These are phyloP conservation scores for Alternaria consortialis DNA, from an alignment of 2,329 filamentous ascomycete species.

Conservation along the genomic window DNA sequence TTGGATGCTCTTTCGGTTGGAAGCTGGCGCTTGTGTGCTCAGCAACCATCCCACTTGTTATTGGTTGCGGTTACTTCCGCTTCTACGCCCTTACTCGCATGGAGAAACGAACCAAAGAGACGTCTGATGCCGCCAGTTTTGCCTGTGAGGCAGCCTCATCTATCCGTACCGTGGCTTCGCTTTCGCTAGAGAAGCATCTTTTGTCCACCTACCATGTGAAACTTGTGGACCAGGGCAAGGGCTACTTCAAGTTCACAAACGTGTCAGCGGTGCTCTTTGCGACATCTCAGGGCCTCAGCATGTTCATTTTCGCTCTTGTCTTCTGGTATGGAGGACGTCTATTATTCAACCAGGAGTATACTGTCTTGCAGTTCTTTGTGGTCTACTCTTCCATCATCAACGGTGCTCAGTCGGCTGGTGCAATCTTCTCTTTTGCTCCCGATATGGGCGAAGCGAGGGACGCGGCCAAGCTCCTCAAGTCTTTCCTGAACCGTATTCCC, in stretches of 20 bases:
- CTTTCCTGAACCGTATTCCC: conserved; percentile 82
- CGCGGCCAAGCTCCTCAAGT: conserved; percentile 81
- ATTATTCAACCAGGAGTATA: conserved; percentile 59
- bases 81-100: conserved; percentile 88
- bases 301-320: conserved; percentile 49
- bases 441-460: conserved; percentile 97
- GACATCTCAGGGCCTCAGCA: conserved; percentile 78
- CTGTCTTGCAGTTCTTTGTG: conserved; percentile 89
- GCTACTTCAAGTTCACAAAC: conserved; percentile 76
- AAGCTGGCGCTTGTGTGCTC: conserved; percentile 87
- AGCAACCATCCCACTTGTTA: conserved; percentile 77
- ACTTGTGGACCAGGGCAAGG: conserved; percentile 72
- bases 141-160: conserved; percentile 94
- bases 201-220: conserved; percentile 74
- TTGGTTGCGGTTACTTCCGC: conserved; percentile 84
- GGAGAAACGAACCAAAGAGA: conserved; percentile 80
- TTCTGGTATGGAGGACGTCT: conserved; percentile 52
- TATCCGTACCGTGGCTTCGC: conserved; percentile 91
- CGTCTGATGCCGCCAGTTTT: conserved; percentile 81
- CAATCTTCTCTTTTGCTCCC: conserved; percentile 91
- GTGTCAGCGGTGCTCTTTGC: conserved; percentile 84
- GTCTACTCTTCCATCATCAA: conserved; percentile 90
- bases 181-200: conserved; percentile 88
- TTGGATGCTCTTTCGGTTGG: conserved; percentile 81
- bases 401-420: conserved; percentile 89